Conservation (phyloP, 1,139 yeast species). For the Lodderomyces oxycetoniae region DNA sequence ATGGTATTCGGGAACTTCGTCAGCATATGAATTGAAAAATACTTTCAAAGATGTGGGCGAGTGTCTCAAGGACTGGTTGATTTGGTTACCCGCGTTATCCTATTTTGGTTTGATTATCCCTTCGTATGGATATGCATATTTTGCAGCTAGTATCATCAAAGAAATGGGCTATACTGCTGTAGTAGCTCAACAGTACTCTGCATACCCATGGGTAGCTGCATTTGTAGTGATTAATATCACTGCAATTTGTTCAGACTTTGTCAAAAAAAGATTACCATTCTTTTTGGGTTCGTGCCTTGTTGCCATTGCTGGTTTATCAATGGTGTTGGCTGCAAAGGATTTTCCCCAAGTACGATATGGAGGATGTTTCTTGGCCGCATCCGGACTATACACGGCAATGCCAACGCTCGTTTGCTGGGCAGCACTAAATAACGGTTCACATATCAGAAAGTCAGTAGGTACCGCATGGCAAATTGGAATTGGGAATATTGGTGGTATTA, state of each 20-base stretch:
- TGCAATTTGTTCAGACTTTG: conserved; percentile 47
- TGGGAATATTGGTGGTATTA: conserved; percentile 80
- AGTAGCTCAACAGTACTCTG: conserved; percentile 61
- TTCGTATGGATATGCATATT: conserved; percentile 68
- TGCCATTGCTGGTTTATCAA: conserved; percentile 53
- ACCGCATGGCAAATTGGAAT: conserved; percentile 77
- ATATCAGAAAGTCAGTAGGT: conserved; percentile 64
- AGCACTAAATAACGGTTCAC: conserved; percentile 65
- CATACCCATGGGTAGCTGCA: conserved; percentile 69
- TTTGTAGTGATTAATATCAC: conserved; percentile 50
- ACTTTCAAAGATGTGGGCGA: conserved; percentile 35
- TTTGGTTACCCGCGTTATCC: conserved; percentile 54
- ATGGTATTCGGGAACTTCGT: conserved; percentile 45
- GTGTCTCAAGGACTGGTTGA: conserved; percentile 44
- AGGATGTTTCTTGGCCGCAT: conserved; percentile 64
- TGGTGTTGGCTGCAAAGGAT: conserved; percentile 39
- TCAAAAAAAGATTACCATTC: conserved; percentile 46
- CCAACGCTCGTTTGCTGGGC: conserved; percentile 72
- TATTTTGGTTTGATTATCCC: conserved; percentile 65
- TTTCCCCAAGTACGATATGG: conserved; percentile 51
- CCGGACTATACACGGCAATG: conserved; percentile 70
- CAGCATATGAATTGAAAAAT: conserved; percentile 49
- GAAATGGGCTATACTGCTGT: conserved; percentile 57
- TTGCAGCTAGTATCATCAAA: conserved; percentile 59
- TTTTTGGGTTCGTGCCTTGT: conserved; percentile 36